Evolutionary conservation across 192 early-diverging fungal genomes (phyloP).

Genomic region (Entrophospora sp.): DNA sequence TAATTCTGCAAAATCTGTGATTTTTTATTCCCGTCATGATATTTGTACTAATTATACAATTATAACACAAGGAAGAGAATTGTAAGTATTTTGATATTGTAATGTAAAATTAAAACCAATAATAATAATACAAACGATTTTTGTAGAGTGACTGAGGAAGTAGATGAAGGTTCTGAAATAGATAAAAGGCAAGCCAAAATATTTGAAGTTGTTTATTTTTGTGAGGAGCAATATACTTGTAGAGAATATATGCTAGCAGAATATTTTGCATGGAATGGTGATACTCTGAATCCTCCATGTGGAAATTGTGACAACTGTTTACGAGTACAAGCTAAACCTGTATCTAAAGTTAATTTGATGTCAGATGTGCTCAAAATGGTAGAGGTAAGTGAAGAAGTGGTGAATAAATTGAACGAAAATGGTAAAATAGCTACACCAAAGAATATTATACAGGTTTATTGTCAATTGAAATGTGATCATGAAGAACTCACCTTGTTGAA

Average conservation of each 20-base stretch:
- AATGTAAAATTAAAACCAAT: neutral
- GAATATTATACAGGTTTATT: slow-evolving; percentile 5
- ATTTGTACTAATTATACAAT: slow-evolving; percentile 1
- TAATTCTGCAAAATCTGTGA: neutral
- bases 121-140: neutral
- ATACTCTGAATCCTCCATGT: neutral
- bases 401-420: neutral
- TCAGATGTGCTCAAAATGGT: neutral
- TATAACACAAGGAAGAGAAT: neutral
- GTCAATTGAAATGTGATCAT: neutral
- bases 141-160: neutral
- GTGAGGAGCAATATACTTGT: neutral
- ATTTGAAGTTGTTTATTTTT: slow-evolving; percentile 6
- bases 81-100: neutral
- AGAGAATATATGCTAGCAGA: slow-evolving; percentile 1
- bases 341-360: neutral
- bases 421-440: neutral
- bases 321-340: neutral
- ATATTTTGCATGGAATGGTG: slow-evolving; percentile 3
- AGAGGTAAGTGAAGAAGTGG: neutral
- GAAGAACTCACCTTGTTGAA: neutral
- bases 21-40: neutral
- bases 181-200: neutral
- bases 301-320: neutral
- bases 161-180: neutral